Evolutionary conservation across 768 basidiomycete genomes (phyloP).

Genomic region (Cystobasidium ongulense): DNA sequence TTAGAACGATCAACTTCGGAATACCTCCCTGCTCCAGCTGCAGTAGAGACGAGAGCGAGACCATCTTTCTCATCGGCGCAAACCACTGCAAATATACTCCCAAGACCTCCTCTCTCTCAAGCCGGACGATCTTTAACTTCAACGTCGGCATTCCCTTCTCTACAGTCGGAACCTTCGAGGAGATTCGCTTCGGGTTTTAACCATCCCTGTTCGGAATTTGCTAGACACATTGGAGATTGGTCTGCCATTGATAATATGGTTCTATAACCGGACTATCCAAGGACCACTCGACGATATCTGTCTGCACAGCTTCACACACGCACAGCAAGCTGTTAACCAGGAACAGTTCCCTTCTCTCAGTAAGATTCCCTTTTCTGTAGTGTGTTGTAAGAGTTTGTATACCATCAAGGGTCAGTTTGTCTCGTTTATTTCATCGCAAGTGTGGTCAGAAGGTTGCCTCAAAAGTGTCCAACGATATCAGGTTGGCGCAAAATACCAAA

Average conservation of each 20-base stretch:
- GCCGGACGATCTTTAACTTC: background rate
- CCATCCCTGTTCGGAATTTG: background rate
- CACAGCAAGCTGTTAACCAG: no score
- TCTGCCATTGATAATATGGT: background rate
- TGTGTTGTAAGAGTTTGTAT: no score
- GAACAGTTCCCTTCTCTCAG: no score
- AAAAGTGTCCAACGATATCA: no score
- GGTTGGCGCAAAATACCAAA: no score
- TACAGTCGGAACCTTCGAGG: background rate
- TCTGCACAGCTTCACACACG: no score
- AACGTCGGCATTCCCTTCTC: background rate
- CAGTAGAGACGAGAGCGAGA: background rate
- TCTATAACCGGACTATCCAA: background rate
- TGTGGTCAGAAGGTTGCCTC: no score
- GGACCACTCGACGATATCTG: background rate
- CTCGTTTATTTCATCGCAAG: no score
- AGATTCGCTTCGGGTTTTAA: background rate
- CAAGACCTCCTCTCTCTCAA: background rate
- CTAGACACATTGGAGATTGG: background rate
- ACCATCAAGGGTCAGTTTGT: no score
- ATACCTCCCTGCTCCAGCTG: slow-evolving; percentile 17
- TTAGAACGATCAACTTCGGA: background rate
- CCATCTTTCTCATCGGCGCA: background rate
- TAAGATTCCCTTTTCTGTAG: no score
- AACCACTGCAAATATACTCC: background rate